Evolutionary conservation across 169 alveolate species (phyloP).

Genomic region (Besnoitia besnoiti): DNA sequence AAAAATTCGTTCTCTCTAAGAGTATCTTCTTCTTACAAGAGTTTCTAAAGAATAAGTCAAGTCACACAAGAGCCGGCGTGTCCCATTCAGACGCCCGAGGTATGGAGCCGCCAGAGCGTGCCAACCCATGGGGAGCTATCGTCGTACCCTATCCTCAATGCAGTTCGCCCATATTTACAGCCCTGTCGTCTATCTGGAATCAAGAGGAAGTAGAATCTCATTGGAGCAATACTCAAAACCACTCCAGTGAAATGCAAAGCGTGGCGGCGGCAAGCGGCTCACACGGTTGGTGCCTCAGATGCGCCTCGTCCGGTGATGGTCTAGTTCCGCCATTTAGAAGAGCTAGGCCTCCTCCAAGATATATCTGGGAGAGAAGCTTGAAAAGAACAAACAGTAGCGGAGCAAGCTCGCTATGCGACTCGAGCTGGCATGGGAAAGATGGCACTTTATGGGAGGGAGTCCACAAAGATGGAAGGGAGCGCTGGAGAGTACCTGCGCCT

Average conservation of each 20-base stretch:
- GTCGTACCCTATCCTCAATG: background rate
- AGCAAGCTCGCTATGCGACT: too few species aligned
- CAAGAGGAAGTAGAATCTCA: background rate
- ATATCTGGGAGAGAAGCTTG: background rate
- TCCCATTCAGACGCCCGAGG: too few species aligned
- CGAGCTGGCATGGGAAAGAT: too few species aligned
- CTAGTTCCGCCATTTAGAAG: background rate
- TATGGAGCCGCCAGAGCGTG: background rate
- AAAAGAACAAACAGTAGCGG: too few species aligned
- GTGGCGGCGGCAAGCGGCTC: background rate
- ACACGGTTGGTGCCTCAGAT: background rate
- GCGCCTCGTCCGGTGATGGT: background rate
- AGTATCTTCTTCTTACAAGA: too few species aligned
- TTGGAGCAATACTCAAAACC: background rate
- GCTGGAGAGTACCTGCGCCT: too few species aligned
- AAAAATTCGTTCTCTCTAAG: too few species aligned
- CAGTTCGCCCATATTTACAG: background rate
- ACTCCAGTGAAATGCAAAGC: too few species aligned
- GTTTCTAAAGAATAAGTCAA: too few species aligned
- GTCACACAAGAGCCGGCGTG: too few species aligned
- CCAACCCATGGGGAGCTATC: background rate
- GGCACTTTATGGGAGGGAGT: too few species aligned
- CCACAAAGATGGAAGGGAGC: too few species aligned
- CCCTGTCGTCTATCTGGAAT: background rate
- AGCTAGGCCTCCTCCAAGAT: background rate